phyloP scores from a whole-genome alignment of 768 basidiomycete species.

The Agaricus blazei region DNA sequence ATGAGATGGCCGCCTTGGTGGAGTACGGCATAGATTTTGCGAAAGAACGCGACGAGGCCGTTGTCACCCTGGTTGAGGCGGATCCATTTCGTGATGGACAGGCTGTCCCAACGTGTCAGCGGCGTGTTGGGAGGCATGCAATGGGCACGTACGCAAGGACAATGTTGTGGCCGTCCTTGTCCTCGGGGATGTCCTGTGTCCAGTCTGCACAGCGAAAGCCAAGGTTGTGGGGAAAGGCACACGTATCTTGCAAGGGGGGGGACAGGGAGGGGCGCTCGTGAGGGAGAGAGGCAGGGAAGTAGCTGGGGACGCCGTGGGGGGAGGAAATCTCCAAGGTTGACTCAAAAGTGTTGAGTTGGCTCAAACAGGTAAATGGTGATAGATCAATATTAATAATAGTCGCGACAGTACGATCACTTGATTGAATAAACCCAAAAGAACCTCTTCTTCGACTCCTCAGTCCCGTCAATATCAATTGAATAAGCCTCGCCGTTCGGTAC shows the following conservation, averaged over 20 bases:
- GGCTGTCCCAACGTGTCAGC: constrained; percentile 35
- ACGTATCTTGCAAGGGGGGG: constrained; percentile 33
- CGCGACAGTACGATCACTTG: no score
- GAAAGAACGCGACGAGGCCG: constrained; percentile 66
- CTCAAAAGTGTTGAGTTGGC: no score
- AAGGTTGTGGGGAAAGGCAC: constrained; percentile 74
- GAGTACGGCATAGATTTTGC: constrained; percentile 50
- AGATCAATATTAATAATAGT: no score
- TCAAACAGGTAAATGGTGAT: no score
- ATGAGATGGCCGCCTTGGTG: constrained; percentile 63
- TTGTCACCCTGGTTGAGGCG: constrained; percentile 79
- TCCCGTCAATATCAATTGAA: no score
- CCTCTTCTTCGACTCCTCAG: no score
- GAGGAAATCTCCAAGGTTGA: constrained; percentile 20
- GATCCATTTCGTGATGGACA: constrained; percentile 91
- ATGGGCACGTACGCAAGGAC: constrained; percentile 62
- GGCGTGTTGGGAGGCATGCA: no score
- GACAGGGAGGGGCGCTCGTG: constrained; percentile 72
- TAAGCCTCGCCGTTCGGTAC: no score
- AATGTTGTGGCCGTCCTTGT: constrained; percentile 61
- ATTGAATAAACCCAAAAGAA: no score
- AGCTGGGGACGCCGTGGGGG: constrained; percentile 32
- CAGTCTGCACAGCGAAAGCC: constrained; percentile 72
- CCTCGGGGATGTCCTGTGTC: constrained; percentile 54
- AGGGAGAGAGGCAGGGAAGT: constrained; percentile 77